Percentiles rank a stretch among this genome's conserved stretches.
These are phyloP conservation scores for Lepidium africanum DNA, from an alignment of 345 rosid genomes.

Conservation along the genomic window DNA sequence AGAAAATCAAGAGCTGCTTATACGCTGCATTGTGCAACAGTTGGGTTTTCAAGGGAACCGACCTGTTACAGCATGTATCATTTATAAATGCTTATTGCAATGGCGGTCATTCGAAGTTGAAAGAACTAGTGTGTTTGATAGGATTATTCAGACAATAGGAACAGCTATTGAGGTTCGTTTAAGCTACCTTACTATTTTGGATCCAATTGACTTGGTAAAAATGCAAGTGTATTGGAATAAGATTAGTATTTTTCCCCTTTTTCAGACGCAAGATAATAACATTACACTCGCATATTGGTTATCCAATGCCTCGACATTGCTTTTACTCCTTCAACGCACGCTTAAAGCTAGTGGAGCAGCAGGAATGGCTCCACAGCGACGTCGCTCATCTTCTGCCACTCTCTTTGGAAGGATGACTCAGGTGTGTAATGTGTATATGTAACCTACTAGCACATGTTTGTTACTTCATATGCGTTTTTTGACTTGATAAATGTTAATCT, in stretches of 20 bases:
- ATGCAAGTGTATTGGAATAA: background rate
- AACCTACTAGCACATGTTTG: background rate
- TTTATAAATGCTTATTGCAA: constrained; percentile 86
- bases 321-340: constrained; percentile 80
- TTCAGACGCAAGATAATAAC: constrained; percentile 75
- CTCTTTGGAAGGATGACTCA: constrained; percentile 95
- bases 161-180: constrained; percentile 71
- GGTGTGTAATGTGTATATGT: constrained; percentile 35
- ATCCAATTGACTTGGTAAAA: background rate
- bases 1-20: constrained; percentile 92
- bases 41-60: constrained; percentile 72
- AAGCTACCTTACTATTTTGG: background rate
- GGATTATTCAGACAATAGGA: constrained; percentile 89
- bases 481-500: background rate
- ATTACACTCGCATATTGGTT: constrained; percentile 78
- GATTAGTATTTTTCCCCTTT: background rate
- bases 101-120: constrained; percentile 99
- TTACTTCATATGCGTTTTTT: background rate
- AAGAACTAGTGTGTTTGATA: constrained; percentile 80
- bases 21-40: constrained; percentile 85
- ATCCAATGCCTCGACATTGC: constrained; percentile 85
- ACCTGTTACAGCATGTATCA: constrained; percentile 87
- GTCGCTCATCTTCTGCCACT: constrained; percentile 83
- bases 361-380: constrained; percentile 90
- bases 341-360: constrained; percentile 93